Evolutionary conservation across 2,329 filamentous ascomycete genomes (phyloP), one percentile per base, ranked within the genome.

Genomic region (Diaporthe helianthi): DNA sequence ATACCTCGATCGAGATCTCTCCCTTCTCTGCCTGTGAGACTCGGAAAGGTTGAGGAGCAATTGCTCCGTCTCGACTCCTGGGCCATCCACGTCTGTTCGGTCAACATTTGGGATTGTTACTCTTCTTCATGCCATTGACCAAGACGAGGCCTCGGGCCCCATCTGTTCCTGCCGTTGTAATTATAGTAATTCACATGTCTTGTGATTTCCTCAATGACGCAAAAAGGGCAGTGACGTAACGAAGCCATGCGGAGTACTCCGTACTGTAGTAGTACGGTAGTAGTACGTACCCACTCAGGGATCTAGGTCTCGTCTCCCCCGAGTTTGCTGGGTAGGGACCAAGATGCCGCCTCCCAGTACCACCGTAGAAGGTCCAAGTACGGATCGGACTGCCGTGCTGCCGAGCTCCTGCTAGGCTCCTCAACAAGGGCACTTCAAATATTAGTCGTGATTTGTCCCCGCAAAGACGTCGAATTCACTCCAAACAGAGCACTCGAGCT

Each of bases 1-100:
- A 41, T 22, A n/a, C 41, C 41, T 12, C 19, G 58, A 61, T 61
- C 58, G 58, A 61, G 58, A 61, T 61, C 58, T 61, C 58, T 33
- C 41, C 41, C 58, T 33, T 19, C 13, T 33, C 58, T 24, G 26
- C 24, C 19, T n/a, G 13, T 24, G 12, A 61, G 41, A 26, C 55
- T 31, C 5, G 19, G 24, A 31, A 5, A 47, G 4, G 12, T 19
- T 12, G 38, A 61, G 58, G 58, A 61, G 58, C 58, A 61, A 24
- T 44, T 61, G 58, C 58, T 61, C 58, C 58, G 58, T 17, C 7
- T 19, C 26, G 7, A 24, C 58, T 60, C 6, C 41, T 24, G 58
- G 26, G 58, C 41, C 1, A 15, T 31, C 15, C 26, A n/a, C 22
- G 4, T 33, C 58, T 8, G 19, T 33, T 47, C 26, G n/a, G 41